Base-by-base conservation (phyloP, 1,284 basidiomycete species). In the Hemileia vastatrix region DNA sequence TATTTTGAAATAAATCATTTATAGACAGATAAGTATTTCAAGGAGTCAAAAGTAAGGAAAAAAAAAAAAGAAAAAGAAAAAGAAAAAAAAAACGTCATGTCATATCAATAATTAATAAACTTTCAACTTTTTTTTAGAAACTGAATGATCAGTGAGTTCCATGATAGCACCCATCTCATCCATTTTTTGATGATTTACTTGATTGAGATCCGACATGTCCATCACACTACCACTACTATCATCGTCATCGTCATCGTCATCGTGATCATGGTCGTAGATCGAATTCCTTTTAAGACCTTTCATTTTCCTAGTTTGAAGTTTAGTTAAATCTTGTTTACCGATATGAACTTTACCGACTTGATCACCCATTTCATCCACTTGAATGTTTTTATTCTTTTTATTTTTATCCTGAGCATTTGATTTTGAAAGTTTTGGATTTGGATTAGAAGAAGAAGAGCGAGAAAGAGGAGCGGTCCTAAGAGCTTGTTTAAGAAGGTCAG, bases 301-400 rank as follows among this genome's bases (percentile, higher is more conserved):
- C 87, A 93, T 91, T 80, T 92, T 93, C 72, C 88, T 81, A 65
- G 84, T 86, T 81, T 96, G 91, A 77, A 98, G 74, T 78, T 83
- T 87, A 68, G 75, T 78, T 69, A 99, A 77, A 77, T 98, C 90
- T 80, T 99, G 94, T 77, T 84, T 88, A 63, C 81, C 89, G 52
- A 98, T 77, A 77, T 97, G 94, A 57, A 98, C 83, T 65, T 85
- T 81, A 52, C 93, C 94, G 67, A 94, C 83, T 77, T 93, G 78
- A 77, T 98, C 91, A 63, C 94, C 94, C 94, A 97, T 96, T 77
- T 91, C 90, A 79, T 98, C 94, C 67, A 92, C 90, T 79, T 95
- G 91, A 76, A 93, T 77, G 65, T 78, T 79, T 71, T 78, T 78
- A 77, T 96, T 96, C 83, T 90, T 92, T 77, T 83, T 83, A 82